A percentile compares a stretch with the other conserved stretches of the same genome.
Conservation (phyloP, 306 rosid species). For the Rosa rugosa region DNA sequence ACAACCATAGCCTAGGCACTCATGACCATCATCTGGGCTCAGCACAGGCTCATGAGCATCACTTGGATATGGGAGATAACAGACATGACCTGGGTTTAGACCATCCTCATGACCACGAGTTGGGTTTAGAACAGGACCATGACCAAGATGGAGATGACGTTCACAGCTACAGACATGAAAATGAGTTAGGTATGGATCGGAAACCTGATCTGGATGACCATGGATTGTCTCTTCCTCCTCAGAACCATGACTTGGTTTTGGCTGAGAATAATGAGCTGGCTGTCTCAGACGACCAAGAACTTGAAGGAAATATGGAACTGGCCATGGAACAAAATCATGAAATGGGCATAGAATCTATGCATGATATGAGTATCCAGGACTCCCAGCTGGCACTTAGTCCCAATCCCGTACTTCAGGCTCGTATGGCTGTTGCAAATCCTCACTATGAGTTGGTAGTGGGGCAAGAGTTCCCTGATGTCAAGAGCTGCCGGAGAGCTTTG, state of each 20-base stretch:
- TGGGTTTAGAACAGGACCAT: slow-evolving; percentile 58
- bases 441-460: slow-evolving; percentile 63
- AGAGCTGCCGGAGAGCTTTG: slow-evolving; percentile 84
- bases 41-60: slow-evolving; percentile 54
- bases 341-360: slow-evolving; percentile 51
- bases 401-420: slow-evolving; percentile 61
- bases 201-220: slow-evolving; percentile 72
- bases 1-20: slow-evolving; percentile 53
- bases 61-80: slow-evolving; percentile 37
- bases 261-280: slow-evolving; percentile 53
- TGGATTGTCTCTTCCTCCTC: slow-evolving; percentile 49
- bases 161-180: slow-evolving; percentile 58
- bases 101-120: slow-evolving; percentile 50
- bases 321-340: slow-evolving; percentile 53
- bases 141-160: slow-evolving; percentile 52
- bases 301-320: slow-evolving; percentile 57
- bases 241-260: slow-evolving; percentile 47
- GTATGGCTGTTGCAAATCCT: slow-evolving; percentile 48
- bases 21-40: slow-evolving; percentile 55
- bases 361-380: slow-evolving; percentile 43
- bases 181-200: slow-evolving; percentile 57
- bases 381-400: slow-evolving; percentile 45
- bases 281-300: slow-evolving; percentile 62
- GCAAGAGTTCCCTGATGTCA: slow-evolving; percentile 88
- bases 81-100: slow-evolving; percentile 48